Conservation (phyloP, 805 yeast genomes). For the Teunomyces gatunensis region DNA sequence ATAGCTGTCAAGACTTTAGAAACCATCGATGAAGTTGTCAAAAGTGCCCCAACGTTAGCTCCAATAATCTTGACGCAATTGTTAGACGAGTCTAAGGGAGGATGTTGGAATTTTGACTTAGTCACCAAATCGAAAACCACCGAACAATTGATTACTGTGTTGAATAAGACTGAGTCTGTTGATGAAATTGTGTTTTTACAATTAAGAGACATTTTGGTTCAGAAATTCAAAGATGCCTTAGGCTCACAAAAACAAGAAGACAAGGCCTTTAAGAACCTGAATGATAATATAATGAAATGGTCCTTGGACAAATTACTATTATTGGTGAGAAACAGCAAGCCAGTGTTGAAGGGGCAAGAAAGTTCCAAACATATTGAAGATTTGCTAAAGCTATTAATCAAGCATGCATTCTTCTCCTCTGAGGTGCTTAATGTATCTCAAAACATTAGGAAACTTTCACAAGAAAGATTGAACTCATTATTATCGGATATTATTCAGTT, state of each 20-base stretch:
- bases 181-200: slow-evolving; percentile 15
- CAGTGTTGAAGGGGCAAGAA: slow-evolving; percentile 16
- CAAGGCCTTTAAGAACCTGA: slow-evolving; percentile 17
- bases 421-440: slow-evolving; percentile 21
- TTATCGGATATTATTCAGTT: slow-evolving; percentile 54
- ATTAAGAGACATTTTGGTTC: slow-evolving; percentile 22
- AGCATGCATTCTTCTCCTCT: slow-evolving; percentile 39
- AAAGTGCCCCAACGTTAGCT: slow-evolving; percentile 38
- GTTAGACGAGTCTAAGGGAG: slow-evolving; percentile 36
- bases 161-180: slow-evolving; percentile 14
- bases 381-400: slow-evolving; percentile 38
- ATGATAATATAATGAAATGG: slow-evolving; percentile 50
- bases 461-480: slow-evolving; percentile 66
- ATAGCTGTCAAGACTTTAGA: slow-evolving; percentile 55
- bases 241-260: slow-evolving; percentile 18
- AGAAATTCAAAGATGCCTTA: slow-evolving; percentile 22
- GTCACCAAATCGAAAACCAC: slow-evolving; percentile 71
- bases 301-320: slow-evolving; percentile 56
- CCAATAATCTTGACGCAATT: slow-evolving; percentile 27
- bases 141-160: slow-evolving; percentile 32
- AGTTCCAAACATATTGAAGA: slow-evolving; percentile 27
- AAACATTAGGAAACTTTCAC: slow-evolving; percentile 43
- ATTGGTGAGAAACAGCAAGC: slow-evolving; percentile 48
- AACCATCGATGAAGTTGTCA: slow-evolving; percentile 38
- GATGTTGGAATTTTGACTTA: slow-evolving; percentile 70